Percentiles rank a stretch among this genome's conserved stretches.
Conservation (phyloP, 257 asterid genomes). For the Oldenlandia corymbosa region DNA sequence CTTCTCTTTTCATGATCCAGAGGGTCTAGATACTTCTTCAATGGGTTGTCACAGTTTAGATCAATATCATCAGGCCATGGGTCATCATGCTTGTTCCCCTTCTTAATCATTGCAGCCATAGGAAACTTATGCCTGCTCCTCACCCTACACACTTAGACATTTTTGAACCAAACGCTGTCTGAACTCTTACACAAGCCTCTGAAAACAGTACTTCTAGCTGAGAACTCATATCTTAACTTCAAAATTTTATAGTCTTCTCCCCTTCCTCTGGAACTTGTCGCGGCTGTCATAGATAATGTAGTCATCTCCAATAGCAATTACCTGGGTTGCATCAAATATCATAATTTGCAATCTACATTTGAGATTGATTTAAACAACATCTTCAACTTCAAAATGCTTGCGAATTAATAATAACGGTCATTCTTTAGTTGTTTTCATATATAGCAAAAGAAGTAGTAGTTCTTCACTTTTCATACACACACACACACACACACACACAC, state of each 20-base stretch:
- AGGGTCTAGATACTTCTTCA: constrained; percentile 33
- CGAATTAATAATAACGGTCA: no score
- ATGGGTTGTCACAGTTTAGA: constrained; percentile 24
- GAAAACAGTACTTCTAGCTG: constrained; percentile 17
- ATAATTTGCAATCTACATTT: no score
- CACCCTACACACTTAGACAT: constrained; percentile 11
- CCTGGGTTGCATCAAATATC: constrained; percentile 13
- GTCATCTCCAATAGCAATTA: constrained; percentile 31
- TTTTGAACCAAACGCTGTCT: no score
- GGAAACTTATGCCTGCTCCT: constrained; percentile 15
- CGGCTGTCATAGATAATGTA: constrained; percentile 34
- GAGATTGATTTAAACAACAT: no score
- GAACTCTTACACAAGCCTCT: constrained; percentile 10
- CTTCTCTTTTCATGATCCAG: constrained; percentile 37
- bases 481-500: no score
- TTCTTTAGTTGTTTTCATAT: no score
- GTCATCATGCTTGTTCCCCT: constrained; percentile 38
- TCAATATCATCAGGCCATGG: constrained; percentile 47
- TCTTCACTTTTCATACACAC: no score
- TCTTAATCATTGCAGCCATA: constrained; percentile 22
- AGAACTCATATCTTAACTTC: constrained; percentile 23
- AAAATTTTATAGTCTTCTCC: constrained; percentile 15
- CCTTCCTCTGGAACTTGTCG: constrained; percentile 30
- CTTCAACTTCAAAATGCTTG: no score
- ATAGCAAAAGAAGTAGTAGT: no score